These are phyloP conservation scores for Yarrowia hollandica DNA, from an alignment of 805 yeast species.

Conservation along the genomic window DNA sequence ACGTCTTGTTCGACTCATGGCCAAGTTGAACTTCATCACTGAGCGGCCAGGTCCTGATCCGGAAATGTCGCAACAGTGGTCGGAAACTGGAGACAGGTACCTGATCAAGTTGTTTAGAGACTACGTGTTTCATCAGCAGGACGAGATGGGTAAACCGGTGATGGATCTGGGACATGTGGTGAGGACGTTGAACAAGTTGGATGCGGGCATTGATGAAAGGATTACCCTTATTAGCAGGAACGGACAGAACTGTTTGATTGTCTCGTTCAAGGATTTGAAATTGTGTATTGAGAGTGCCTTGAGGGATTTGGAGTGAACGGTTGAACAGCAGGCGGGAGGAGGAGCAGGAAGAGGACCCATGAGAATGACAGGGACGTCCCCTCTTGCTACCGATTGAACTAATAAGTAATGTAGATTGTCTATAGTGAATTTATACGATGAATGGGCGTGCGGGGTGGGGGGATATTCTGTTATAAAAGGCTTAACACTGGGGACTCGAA, in stretches of 20 bases:
- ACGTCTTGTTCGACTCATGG: constrained; percentile 74
- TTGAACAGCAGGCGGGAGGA: too few relatives aligned
- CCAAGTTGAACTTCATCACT: constrained; percentile 75
- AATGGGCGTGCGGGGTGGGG: too few relatives aligned
- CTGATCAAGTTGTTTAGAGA: constrained; percentile 75
- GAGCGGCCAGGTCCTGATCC: constrained; percentile 50
- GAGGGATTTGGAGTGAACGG: constrained; percentile 51
- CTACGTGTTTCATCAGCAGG: constrained; percentile 80
- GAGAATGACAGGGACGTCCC: too few relatives aligned
- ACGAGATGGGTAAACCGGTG: constrained; percentile 73
- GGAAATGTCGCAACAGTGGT: constrained; percentile 49
- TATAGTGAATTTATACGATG: too few relatives aligned
- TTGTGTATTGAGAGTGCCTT: constrained; percentile 70
- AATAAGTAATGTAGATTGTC: too few relatives aligned
- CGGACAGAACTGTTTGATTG: constrained; percentile 80
- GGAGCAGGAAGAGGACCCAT: too few relatives aligned
- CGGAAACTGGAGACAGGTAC: constrained; percentile 73
- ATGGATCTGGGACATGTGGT: constrained; percentile 82
- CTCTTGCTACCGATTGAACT: too few relatives aligned
- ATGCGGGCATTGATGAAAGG: constrained; percentile 86
- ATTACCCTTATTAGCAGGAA: constrained; percentile 78
- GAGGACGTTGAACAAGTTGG: constrained; percentile 78
- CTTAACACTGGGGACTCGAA: too few relatives aligned
- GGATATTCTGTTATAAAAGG: too few relatives aligned
- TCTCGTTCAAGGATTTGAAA: constrained; percentile 76